Evolutionary conservation across 179 eudicot species (phyloP), one percentile per base, ranked within the genome.

Genomic region (Gypsophila paniculata): DNA sequence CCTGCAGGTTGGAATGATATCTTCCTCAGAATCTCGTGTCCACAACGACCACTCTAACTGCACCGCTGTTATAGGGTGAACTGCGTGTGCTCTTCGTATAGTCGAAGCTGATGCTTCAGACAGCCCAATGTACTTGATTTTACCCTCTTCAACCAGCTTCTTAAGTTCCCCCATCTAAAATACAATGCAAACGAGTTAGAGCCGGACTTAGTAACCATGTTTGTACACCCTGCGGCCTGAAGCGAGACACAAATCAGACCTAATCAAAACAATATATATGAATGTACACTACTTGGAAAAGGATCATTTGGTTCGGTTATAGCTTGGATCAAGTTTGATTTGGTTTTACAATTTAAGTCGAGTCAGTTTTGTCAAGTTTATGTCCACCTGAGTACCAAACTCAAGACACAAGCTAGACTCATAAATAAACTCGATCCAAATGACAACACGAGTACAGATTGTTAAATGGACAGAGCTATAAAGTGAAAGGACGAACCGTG

Each of bases 1-100:
- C 87, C 89, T 75, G 81, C 88, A 84, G 75, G 86, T 84, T 39
- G 90, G 90, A 17, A 88, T 23, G 3, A 88, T 76, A 10, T 85
- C 86, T 72, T 78, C 79, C 66, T 87, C 91, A 6, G 69, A 69
- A 64, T 87, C 87, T 64, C 87, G 76, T 5, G 78, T 17, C 90
- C 88, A 86, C 67, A 82, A 74, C 0, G 90, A 84, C 87, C 88
- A 86, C 74, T 87, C 90, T 15, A 79, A 52, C 42, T 86, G 84
- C 18, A 85, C 81, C 0, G 82, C 87, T 4, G 85, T 87, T 26
- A 87, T 74, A 0, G 88, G 88, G 62, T 87, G 88, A 57, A 86
- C 77, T 12, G 84, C 82, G 34, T 86, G 90, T 2, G 86, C 90
- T 67, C 88, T 81, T 74, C 85, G 74, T 8, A 86, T 86, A 2